These are phyloP conservation scores for Penicillium brevicompactum DNA, from an alignment of 2,329 filamentous ascomycete genomes.

Conservation along the genomic window DNA sequence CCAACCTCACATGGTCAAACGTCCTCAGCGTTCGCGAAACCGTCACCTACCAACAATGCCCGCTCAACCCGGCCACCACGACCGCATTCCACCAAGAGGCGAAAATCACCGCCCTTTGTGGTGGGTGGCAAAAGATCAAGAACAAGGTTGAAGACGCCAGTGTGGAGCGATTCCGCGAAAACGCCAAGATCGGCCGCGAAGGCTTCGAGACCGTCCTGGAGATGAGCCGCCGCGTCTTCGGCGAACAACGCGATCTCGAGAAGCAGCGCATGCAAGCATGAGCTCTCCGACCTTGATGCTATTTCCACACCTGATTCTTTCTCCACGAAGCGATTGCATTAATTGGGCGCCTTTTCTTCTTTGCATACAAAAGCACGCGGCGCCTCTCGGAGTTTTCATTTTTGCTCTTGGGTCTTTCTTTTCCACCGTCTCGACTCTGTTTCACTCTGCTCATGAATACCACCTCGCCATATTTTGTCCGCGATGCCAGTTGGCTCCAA, in stretches of 20 bases:
- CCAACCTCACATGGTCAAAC: constrained; percentile 91
- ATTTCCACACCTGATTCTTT: constrained; percentile 11
- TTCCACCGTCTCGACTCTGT: constrained; percentile 1
- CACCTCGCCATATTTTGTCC: constrained; percentile 9
- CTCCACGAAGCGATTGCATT: constrained; percentile 36
- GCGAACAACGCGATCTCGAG: constrained; percentile 76
- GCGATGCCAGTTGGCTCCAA: constrained; percentile 10
- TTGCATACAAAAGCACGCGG: constrained; percentile 25
- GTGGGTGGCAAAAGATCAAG: constrained; percentile 96
- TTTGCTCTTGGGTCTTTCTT: not conserved
- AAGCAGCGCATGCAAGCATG: constrained; percentile 44
- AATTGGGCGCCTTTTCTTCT: constrained; percentile 25
- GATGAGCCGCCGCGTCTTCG: constrained; percentile 89
- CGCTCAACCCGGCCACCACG: constrained; percentile 50
- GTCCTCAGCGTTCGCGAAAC: constrained; percentile 91
- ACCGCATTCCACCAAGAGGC: constrained; percentile 89
- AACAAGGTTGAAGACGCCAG: constrained; percentile 93
- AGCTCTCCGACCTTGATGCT: constrained; percentile 4
- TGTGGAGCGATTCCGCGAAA: constrained; percentile 86
- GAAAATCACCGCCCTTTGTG: constrained; percentile 89
- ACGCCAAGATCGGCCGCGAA: constrained; percentile 85
- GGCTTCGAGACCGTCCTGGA: constrained; percentile 94
- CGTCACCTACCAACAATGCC: constrained; percentile 75
- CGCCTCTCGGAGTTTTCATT: constrained; percentile 26
- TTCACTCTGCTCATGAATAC: constrained; percentile 11